Evolutionary conservation across 176 grass and related monocot genomes (phyloP).

Genomic region (Cocos nucifera): DNA sequence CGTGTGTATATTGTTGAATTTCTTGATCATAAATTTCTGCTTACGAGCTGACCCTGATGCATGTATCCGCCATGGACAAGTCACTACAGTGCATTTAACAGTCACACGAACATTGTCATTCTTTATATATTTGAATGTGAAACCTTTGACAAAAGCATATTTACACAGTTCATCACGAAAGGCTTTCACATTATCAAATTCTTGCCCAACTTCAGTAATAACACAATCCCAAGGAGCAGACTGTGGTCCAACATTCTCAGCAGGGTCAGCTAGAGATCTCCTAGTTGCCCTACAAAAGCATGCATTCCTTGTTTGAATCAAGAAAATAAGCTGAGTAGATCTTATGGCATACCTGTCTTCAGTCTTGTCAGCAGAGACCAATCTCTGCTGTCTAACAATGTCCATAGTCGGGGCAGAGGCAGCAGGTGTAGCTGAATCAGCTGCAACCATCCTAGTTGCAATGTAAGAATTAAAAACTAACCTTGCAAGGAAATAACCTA

Average conservation of each 20-base stretch:
- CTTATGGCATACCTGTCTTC: conserved; percentile 41
- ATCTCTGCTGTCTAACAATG: conserved; percentile 47
- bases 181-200: conserved; percentile 95
- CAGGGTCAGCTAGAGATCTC: conserved; percentile 23
- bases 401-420: conserved; percentile 36
- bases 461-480: conserved; percentile 2
- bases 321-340: not conserved
- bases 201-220: conserved; percentile 86
- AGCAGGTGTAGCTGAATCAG: conserved; percentile 51
- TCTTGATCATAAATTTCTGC: conserved; percentile 94
- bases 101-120: conserved; percentile 88
- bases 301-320: not conserved
- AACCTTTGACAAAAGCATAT: conserved; percentile 82
- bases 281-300: conserved; percentile 33
- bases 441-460: conserved; percentile 41
- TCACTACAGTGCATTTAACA: conserved; percentile 64
- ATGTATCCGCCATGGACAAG: conserved; percentile 78
- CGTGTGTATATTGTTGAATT: conserved; percentile 88
- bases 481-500: not conserved
- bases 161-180: conserved; percentile 90
- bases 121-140: conserved; percentile 81
- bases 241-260: conserved; percentile 19
- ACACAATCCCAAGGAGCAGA: conserved; percentile 42
- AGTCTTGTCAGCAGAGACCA: conserved; percentile 32
- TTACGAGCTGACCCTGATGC: conserved; percentile 85